phyloP scores from a whole-genome alignment of 108 stramenopile species.

The Cyclotella choctawhatcheeana region DNA sequence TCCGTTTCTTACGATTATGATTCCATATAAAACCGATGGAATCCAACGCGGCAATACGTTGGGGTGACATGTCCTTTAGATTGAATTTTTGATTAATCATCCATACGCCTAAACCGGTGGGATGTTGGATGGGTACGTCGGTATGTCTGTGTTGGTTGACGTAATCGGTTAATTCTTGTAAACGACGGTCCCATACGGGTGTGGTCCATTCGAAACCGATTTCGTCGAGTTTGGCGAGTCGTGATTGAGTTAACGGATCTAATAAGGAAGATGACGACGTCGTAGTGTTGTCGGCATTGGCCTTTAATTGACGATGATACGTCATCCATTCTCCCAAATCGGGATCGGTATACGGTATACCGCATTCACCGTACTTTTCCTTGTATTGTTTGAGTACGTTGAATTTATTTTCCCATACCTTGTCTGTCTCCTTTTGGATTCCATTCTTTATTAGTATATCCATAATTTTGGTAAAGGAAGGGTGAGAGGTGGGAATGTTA shows the following conservation, averaged over 20 bases:
- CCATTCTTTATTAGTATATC: slow-evolving; percentile 17
- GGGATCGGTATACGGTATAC: slow-evolving; percentile 35
- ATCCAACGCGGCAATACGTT: slow-evolving; percentile 42
- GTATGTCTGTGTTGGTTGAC: slow-evolving; percentile 24
- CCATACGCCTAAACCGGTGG: slow-evolving; percentile 44
- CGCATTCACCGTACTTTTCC: slow-evolving; percentile 46
- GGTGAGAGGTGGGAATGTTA: slow-evolving; percentile 24
- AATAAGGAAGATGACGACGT: too few species aligned
- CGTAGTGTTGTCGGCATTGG: too few species aligned
- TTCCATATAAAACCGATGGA: slow-evolving; percentile 55
- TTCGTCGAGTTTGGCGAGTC: slow-evolving; percentile 35
- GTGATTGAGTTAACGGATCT: slow-evolving; percentile 8
- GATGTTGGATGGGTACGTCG: slow-evolving; percentile 24
- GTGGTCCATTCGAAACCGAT: slow-evolving; percentile 45
- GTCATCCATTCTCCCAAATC: slow-evolving; percentile 40
- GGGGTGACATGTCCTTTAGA: slow-evolving; percentile 40
- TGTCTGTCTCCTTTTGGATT: slow-evolving; percentile 18
- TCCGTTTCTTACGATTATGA: slow-evolving; percentile 44
- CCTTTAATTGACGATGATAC: slow-evolving; percentile 27
- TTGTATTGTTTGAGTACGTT: slow-evolving; percentile 34
- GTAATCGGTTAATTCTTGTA: slow-evolving; percentile 36
- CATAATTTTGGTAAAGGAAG: slow-evolving; percentile 13
- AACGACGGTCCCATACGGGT: slow-evolving; percentile 44
- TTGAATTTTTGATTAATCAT: slow-evolving; percentile 50
- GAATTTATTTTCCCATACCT: slow-evolving; percentile 20